Evolutionary conservation across 164 flowering plant species (phyloP).

Genomic region (Stephania japonica): DNA sequence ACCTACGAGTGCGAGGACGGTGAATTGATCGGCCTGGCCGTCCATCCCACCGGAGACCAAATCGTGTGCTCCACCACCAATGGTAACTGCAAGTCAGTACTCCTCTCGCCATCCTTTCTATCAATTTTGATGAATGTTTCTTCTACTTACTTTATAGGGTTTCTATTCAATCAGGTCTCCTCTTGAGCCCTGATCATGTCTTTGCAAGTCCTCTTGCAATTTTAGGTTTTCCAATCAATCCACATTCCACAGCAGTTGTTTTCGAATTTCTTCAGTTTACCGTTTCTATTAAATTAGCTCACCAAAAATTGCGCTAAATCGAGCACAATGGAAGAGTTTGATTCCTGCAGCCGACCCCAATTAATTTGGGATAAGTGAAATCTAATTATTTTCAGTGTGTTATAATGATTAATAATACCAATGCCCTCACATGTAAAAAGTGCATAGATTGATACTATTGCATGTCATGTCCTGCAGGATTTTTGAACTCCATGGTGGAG

Average conservation of each 20-base stretch:
- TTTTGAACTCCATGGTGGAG: constrained; percentile 53
- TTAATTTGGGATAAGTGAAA: no score
- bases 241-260: no score
- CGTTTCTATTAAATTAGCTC: no score
- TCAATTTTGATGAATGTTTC: neutral
- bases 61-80: constrained; percentile 62
- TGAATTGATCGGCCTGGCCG: constrained; percentile 55
- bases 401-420: no score
- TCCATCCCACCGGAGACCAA: constrained; percentile 82
- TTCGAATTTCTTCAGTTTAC: no score
- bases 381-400: no score
- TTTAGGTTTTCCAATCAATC: no score
- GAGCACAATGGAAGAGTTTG: no score
- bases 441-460: neutral
- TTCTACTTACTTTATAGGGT: neutral
- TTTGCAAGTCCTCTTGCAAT: neutral
- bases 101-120: neutral
- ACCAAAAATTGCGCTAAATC: no score
- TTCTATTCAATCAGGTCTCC: neutral
- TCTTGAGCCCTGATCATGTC: neutral
- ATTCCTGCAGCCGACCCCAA: no score
- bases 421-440: constrained; percentile 1
- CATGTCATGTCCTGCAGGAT: constrained; percentile 38
- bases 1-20: constrained; percentile 55
- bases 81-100: constrained; percentile 67